These are phyloP conservation scores for Asterophora lycoperdoides DNA, from an alignment of 768 basidiomycete genomes.

Conservation along the genomic window DNA sequence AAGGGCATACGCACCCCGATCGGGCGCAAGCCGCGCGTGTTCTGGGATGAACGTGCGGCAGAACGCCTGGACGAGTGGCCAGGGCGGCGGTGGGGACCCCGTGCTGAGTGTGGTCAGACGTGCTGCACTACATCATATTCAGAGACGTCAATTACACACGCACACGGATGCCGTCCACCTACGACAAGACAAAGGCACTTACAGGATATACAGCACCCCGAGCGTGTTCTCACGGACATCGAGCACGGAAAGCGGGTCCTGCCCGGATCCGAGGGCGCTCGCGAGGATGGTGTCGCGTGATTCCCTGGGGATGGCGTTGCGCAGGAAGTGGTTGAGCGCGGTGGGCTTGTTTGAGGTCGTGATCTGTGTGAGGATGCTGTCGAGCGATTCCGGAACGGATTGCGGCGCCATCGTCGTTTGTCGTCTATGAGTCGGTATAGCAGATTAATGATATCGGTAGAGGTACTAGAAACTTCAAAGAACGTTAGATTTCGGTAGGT, in stretches of 20 bases:
- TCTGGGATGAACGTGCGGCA: slow-evolving; percentile 58
- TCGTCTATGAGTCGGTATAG: background rate
- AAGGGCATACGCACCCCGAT: slow-evolving; percentile 47
- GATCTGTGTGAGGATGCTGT: slow-evolving; percentile 42
- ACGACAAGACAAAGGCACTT: slow-evolving; percentile 22
- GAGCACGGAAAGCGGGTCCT: slow-evolving; percentile 64
- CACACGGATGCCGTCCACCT: too few species aligned
- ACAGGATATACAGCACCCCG: slow-evolving; percentile 72
- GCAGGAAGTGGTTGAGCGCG: slow-evolving; percentile 41
- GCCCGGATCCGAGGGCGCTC: slow-evolving; percentile 49
- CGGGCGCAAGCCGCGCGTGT: slow-evolving; percentile 63
- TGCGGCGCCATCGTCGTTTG: background rate
- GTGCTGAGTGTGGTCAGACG: slow-evolving; percentile 41
- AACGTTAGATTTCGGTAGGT: too few species aligned
- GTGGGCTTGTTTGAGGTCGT: slow-evolving; percentile 35
- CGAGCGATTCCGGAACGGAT: slow-evolving; percentile 20
- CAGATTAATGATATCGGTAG: too few species aligned
- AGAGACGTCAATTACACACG: background rate
- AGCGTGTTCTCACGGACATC: slow-evolving; percentile 55
- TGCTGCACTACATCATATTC: slow-evolving; percentile 38
- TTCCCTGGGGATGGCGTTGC: slow-evolving; percentile 50
- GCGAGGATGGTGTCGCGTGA: slow-evolving; percentile 53
- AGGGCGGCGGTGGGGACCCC: slow-evolving; percentile 32
- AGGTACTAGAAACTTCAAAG: too few species aligned
- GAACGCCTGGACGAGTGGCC: slow-evolving; percentile 48